Percentiles rank a stretch among this genome's conserved stretches.
phyloP scores from a whole-genome alignment of 2,329 filamentous ascomycete species.

The Hypoxylon rubiginosum region DNA sequence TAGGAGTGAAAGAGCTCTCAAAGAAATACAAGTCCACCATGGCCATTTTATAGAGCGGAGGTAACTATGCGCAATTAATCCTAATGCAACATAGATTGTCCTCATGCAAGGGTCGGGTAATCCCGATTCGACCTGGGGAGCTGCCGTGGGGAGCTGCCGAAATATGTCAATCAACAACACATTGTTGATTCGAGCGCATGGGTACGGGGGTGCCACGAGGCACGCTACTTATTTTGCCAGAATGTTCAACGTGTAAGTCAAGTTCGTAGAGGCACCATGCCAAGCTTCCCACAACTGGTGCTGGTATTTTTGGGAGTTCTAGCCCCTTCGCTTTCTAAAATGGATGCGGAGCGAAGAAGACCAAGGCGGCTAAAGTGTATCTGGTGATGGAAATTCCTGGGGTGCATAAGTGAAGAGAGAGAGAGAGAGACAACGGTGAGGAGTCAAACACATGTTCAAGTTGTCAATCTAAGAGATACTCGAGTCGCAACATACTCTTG shows the following conservation, averaged over 20 bases:
- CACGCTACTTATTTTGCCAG: constrained; percentile 3
- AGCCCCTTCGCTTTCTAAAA: constrained; percentile 9
- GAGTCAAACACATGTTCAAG: neutral
- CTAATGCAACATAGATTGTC: neutral
- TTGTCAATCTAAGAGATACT: neutral
- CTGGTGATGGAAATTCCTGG: neutral
- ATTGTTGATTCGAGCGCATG: constrained; percentile 22
- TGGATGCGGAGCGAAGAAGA: constrained; percentile 7
- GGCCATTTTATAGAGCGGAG: constrained; percentile 19
- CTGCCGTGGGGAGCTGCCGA: neutral
- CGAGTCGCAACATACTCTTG: neutral
- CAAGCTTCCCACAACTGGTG: constrained; percentile 19
- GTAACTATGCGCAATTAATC: neutral
- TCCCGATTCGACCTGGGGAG: neutral
- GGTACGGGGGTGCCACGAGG: constrained; percentile 4
- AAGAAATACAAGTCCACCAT: neutral
- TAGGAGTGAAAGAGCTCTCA: neutral
- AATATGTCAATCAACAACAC: constrained; percentile 13
- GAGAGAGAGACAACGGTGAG: neutral
- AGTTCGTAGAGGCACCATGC: constrained; percentile 4
- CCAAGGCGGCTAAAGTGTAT: constrained; percentile 1
- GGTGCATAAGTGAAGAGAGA: neutral
- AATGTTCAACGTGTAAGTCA: constrained; percentile 2
- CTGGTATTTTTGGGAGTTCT: constrained; percentile 8
- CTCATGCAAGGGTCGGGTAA: constrained; percentile 7